Base-by-base conservation (phyloP, 2,329 filamentous ascomycete genomes). In the Fusarium chuoi region DNA sequence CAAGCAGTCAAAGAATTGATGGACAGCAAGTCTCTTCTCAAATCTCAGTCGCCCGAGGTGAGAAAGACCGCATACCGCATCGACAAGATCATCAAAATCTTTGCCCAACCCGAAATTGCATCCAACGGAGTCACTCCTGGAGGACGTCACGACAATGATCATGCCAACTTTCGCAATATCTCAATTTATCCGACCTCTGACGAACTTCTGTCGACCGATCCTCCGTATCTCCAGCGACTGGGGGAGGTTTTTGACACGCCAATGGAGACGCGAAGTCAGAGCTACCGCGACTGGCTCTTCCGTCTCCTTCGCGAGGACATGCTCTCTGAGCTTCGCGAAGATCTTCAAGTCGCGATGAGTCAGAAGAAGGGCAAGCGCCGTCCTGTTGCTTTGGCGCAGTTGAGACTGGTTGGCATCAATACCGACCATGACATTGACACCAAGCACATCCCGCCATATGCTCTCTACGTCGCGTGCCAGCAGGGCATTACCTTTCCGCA, bases 121-220 rank as follows among this genome's bases (percentile, higher is more conserved):
- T 14, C 57, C 18, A 42, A 15, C 14, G 58, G 68, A 13, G 46
- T 78, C 38, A 77, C 75, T 4, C 87, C 91, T 1, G 93, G 93
- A 0, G 92, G 92, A 1, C 87, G 93, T 0, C 92, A 95, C 71
- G 91, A 95, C 79, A 95, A 95, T 61, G 93, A 95, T 74, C 88
- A 88, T 76, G 82, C 76, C 3, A 85, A 93, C 71, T 91, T 91
- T 73, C 85, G 88, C 1, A 67, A 89, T 1, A 89, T 94, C 39
- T 82, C 87, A 5, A 90, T 94, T 20, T 86, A 89, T 54, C 93
- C 93, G 0, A 94, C 92, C 0, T 79, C 86, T 0, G 89, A 92
- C 56, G 93, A 95, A 76, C 84, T 94, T 4, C 65, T 84, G 0
- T 91, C 87, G 1, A 84, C 78, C 0, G 84, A 87, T 7, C 77